A percentile compares a stretch with the other conserved stretches of the same genome.
phyloP scores from a whole-genome alignment of 1,284 basidiomycete genomes.

The Cryptococcus sp. region DNA sequence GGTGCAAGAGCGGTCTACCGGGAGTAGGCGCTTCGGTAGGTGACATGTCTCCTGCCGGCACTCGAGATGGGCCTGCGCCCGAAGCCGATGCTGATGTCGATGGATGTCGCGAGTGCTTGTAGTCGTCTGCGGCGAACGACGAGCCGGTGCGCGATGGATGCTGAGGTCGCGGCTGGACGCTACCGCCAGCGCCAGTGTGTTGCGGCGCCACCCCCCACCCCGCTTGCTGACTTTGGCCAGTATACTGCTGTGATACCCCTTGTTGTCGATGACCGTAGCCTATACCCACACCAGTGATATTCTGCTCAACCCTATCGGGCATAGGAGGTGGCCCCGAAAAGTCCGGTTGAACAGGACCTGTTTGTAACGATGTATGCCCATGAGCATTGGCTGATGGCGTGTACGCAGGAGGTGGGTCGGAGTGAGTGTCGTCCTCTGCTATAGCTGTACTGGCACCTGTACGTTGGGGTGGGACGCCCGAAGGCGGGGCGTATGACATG shows the following conservation, averaged over 20 bases:
- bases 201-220: neutral
- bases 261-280: slow-evolving; percentile 32
- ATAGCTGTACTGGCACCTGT: slow-evolving; percentile 2
- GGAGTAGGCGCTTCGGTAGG: slow-evolving; percentile 48
- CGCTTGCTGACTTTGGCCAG: slow-evolving; percentile 5
- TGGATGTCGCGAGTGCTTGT: neutral
- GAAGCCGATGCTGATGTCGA: neutral
- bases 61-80: slow-evolving; percentile 9
- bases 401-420: slow-evolving; percentile 20
- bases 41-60: slow-evolving; percentile 16
- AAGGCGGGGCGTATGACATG: slow-evolving; percentile 11
- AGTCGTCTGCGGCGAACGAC: slow-evolving; percentile 1
- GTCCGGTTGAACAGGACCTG: slow-evolving; percentile 45
- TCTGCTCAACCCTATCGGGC: slow-evolving; percentile 33
- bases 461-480: slow-evolving; percentile 1
- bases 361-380: slow-evolving; percentile 22
- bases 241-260: neutral
- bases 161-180: slow-evolving; percentile 24
- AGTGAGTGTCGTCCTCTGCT: slow-evolving; percentile 6
- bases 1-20: slow-evolving; percentile 44
- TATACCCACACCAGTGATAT: slow-evolving; percentile 39
- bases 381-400: slow-evolving; percentile 14
- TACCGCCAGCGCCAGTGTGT: neutral
- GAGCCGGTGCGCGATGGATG: slow-evolving; percentile 13
- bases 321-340: slow-evolving; percentile 50